Base-by-base conservation (phyloP, 106 monocot species). In the Apostasia ramifera region DNA sequence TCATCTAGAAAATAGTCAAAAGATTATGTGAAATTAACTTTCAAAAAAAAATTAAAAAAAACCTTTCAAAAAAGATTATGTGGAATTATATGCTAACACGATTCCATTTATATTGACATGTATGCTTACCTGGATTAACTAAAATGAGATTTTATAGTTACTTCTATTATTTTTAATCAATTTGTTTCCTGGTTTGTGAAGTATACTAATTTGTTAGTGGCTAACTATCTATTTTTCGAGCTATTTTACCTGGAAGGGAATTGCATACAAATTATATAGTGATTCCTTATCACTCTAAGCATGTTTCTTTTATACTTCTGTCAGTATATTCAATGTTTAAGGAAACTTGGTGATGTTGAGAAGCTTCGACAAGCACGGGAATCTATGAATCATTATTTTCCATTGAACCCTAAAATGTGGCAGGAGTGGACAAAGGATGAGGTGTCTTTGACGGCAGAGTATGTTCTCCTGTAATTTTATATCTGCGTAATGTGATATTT, bases 351-450 rank as follows among this genome's bases (percentile, higher is more conserved):
- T 0, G 58, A 80, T 57, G 81, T 93, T 2, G 85, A 87, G 78
- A 90, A 90, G 78, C 77, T 98, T 50, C 68, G 76, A 47, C 60
- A 81, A 54, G 89, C 92, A 37, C 87, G 97, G 78, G 84, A 87
- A 50, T 69, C 79, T 0, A 98, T 93, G 97, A 87, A 78, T 57
- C 77, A 75, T 49, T 47, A 81, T 59, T 98, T 87, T 67, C 92
- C 97, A 3, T 75, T 98, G 47, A 85, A 61, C 63, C 82, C 97
- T 11, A 79, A 82, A 69, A 87, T 98, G 81, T 98, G 92, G 97
- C 81, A 79, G 64, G 97, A 98, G 57, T 93, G 97, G 97, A 71
- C 81, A 9, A 87, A 76, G 39, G 97, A 98, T 62, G 97, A 92
- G 70, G 56, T 56, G 55, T 83, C 85, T 2, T 10, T 92, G 55